Evolutionary conservation across 2,329 filamentous ascomycete genomes (phyloP), one percentile per base, ranked within the genome.

Genomic region (Scedosporium apiospermum): DNA sequence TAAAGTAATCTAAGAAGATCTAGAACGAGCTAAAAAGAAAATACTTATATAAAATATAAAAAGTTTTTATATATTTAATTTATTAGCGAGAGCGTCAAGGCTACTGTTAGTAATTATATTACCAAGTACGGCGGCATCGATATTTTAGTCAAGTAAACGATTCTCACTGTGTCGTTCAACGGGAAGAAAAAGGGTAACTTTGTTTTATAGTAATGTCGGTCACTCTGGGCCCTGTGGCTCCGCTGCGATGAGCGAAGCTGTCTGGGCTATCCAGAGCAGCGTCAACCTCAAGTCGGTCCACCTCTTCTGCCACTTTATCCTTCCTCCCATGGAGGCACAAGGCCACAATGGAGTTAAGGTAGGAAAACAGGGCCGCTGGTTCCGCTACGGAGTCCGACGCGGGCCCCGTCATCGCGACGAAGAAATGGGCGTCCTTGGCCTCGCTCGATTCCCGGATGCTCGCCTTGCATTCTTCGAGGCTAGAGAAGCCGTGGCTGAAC

Each of bases 331-430:
- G 64, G 64, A 65, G 41, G 51, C 58, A 21, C 64, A 65, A 44
- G 61, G 61, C 41, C 41, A 42, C n/a, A n/a, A n/a, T n/a, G n/a
- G n/a, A n/a, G 62, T 76, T 76, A 67, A 86, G 70, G 62, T 79
- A 80, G 0, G 73, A 66, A 67, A 75, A 67, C 46, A 74, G 71
- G 1, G 81, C 81, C 1, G 80, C 68, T 0, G 75, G 68, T 61
- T 75, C 74, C 7, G 71, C 68, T 2, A 60, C 62, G 0, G 65
- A 65, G 41, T 66, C 67, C 12, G 64, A 65, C 14, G 58, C 66
- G 3, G 67, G 69, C 0, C 67, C 68, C 3, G 76, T 75, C 16
- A 80, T 68, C 26, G 83, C 74, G 12, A 77, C 73, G 66, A 76
- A 84, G 67, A 76, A 78, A 46, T 77, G 68, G 0, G 74, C 72